Evolutionary conservation across 192 early-diverging fungal species (phyloP), one percentile per base, ranked within the genome.

Genomic region (Mortierella claussenii): DNA sequence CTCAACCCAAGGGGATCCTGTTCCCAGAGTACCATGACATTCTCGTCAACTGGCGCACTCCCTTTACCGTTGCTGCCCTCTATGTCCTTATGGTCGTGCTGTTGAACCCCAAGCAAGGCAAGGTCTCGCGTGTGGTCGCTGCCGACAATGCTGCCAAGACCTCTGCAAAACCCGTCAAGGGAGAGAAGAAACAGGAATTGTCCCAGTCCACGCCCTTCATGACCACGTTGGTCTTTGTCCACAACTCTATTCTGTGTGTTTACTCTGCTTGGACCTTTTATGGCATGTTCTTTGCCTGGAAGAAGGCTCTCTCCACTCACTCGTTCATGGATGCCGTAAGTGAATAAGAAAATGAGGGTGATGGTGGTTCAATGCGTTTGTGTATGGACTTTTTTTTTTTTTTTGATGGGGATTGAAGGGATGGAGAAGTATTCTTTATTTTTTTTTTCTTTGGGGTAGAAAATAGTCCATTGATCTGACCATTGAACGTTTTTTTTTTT

Each of bases 211-310:
- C 58, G 15, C 81, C 79, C 3, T 75, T 80, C 44, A 86, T 92
- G 79, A 90, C 81, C 40, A 69, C 82, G 31, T 40, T 89, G 44
- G 85, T 89, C 40, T 79, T 89, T 68, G 60, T 87, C 44, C 91
- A 92, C 80, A 92, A 92, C 82, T 69, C 81, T 4, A 70, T 83
- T n/a, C 71, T 92, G 26, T 85, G 82, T 20, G 69, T 87, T 4
- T 92, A 89, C 78, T 91, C 89, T 12, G 91, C 75, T 8, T 84
- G 83, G 76, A 87, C 87, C 15, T 92, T 92, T 47, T 63, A 81
- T 55, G 62, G 69, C 34, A 83, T 84, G 68, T 83, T 84, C 60
- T 80, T 86, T 34, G 66, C 68, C 45, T 83, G 82, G 74, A 66
- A 75, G 42, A 61, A 56, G 32, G 80, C 75, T 26, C 62, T 89